These are phyloP conservation scores for Pholiota molesta DNA, from an alignment of 768 basidiomycete species.

Conservation along the genomic window DNA sequence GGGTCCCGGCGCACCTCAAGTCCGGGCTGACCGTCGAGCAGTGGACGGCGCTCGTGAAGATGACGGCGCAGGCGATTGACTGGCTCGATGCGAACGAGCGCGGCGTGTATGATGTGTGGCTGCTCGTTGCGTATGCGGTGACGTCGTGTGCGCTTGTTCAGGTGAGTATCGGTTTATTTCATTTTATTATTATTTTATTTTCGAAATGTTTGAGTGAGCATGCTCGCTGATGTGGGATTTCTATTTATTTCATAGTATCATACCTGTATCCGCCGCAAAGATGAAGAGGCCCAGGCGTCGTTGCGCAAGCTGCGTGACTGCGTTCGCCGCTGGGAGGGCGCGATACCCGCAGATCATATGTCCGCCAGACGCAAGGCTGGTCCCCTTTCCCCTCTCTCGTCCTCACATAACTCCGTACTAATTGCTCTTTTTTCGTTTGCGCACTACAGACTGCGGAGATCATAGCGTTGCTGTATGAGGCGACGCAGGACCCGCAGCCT, in stretches of 20 bases:
- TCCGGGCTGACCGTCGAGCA: slow-evolving; percentile 80
- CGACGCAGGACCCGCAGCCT: slow-evolving; percentile 74
- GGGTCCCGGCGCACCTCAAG: slow-evolving; percentile 90
- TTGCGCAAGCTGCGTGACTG: slow-evolving; percentile 83
- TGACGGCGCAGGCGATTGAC: slow-evolving; percentile 83
- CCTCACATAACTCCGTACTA: background rate
- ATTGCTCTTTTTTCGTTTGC: slow-evolving; percentile 1
- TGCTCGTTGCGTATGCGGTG: slow-evolving; percentile 84
- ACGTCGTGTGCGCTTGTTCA: slow-evolving; percentile 91
- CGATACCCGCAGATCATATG: slow-evolving; percentile 92
- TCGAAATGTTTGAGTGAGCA: no score
- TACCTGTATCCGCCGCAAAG: slow-evolving; percentile 86
- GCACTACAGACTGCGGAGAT: slow-evolving; percentile 82
- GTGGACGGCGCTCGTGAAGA: slow-evolving; percentile 72
- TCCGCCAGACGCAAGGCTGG: slow-evolving; percentile 86
- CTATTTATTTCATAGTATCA: slow-evolving; percentile 66
- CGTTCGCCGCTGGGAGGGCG: slow-evolving; percentile 84
- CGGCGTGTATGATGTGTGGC: slow-evolving; percentile 85
- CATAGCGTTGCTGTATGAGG: slow-evolving; percentile 88
- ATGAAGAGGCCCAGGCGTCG: slow-evolving; percentile 71
- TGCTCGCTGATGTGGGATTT: no score
- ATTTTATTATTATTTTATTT: no score
- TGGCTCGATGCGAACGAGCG: slow-evolving; percentile 86
- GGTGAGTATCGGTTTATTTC: slow-evolving; percentile 46
- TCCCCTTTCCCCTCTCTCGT: slow-evolving; percentile 25